Conservation (phyloP, 2,329 filamentous ascomycete species). For the Fusarium secorum region DNA sequence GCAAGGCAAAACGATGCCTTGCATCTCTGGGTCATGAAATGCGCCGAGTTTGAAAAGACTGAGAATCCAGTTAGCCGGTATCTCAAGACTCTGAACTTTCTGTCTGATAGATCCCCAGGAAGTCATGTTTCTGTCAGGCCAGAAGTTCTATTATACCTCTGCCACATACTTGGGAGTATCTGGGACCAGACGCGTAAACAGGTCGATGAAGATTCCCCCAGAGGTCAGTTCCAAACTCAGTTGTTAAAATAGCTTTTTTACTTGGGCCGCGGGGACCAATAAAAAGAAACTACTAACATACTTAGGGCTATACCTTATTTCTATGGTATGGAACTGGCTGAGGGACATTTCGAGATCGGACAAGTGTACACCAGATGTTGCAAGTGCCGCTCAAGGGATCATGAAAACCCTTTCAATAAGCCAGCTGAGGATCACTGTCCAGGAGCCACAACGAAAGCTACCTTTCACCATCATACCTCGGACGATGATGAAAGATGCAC, state of each 20-base stretch:
- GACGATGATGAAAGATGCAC: not conserved
- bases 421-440: not conserved
- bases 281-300: not conserved
- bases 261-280: no score
- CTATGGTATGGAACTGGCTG: constrained; percentile 40
- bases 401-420: not conserved
- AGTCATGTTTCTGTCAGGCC: not conserved
- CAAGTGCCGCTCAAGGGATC: constrained; percentile 18
- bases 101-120: constrained; percentile 37
- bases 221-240: not conserved
- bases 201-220: not conserved
- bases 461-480: not conserved
- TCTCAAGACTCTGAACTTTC: constrained; percentile 47
- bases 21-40: not conserved
- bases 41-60: not conserved
- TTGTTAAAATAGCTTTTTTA: accelerated
- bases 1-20: not conserved
- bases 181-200: not conserved
- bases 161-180: not conserved
- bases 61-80: not conserved
- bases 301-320: constrained; percentile 35
- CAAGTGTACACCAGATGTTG: constrained; percentile 22
- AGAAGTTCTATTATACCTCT: constrained; percentile 9
- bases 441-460: not conserved
- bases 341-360: constrained; percentile 25